These are phyloP conservation scores for Rhodotorula sp. DNA, from an alignment of 1,284 basidiomycete species.

Conservation along the genomic window DNA sequence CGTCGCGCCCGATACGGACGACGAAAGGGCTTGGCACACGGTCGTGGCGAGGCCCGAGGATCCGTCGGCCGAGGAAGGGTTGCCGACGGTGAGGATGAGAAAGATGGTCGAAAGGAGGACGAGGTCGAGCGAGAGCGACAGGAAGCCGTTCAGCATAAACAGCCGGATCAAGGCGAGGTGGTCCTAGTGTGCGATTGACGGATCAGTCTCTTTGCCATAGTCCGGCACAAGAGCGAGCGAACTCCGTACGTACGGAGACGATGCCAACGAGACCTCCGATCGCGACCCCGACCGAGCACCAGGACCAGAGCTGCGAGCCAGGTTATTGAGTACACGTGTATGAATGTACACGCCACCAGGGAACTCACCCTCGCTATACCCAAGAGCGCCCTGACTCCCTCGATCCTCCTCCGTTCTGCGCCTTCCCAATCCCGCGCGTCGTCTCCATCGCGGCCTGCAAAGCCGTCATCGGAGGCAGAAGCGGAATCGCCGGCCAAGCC, in stretches of 20 bases:
- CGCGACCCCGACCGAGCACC: conserved; percentile 13
- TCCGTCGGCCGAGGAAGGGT: conserved; percentile 9
- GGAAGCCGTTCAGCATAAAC: conserved; percentile 34
- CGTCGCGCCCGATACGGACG: background rate
- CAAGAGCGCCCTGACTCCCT: conserved; percentile 10
- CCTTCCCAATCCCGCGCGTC: conserved; percentile 13
- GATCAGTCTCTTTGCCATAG: too few species aligned
- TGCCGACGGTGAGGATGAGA: conserved; percentile 9
- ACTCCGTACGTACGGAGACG: conserved; percentile 3
- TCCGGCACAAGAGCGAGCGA: background rate
- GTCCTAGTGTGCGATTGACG: background rate
- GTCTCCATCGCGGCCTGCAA: background rate
- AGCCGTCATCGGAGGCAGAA: background rate
- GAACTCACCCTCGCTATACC: conserved; percentile 21
- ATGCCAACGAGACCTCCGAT: conserved; percentile 8
- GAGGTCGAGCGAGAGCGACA: conserved; percentile 27
- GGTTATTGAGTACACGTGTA: background rate
- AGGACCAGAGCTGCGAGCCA: conserved; percentile 13
- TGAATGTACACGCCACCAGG: background rate
- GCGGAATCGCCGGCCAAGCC: background rate
- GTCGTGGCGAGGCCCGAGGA: conserved; percentile 19
- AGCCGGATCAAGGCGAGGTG: conserved; percentile 27
- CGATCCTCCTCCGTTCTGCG: conserved; percentile 11
- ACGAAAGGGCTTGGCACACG: conserved; percentile 26
- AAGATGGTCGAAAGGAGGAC: conserved; percentile 21